Evolutionary conservation across 495 filamentous ascomycete species (phyloP), one percentile per base, ranked within the genome.

Genomic region (Aspergillus incahuasiensis): DNA sequence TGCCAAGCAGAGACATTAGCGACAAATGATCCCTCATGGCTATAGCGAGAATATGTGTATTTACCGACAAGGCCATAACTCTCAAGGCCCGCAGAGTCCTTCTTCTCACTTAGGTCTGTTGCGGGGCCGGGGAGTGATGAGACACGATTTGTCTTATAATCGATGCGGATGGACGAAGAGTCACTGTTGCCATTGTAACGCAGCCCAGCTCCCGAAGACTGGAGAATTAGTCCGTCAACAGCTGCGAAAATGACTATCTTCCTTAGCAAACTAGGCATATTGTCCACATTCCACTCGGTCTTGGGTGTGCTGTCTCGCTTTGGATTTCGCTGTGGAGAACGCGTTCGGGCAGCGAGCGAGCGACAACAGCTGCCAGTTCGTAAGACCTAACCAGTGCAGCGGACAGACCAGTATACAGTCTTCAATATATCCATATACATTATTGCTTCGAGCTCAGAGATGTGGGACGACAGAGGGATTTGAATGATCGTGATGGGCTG

Each of bases 61-160:
- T 57, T 76, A 96, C 92, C 92, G 66, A 95, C 82, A 45, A 97
- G 82, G 13, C 94, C 92, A 72, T 91, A 86, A 12, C 83, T 81
- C 62, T 97, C 94, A 41, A 96, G 77, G 25, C 71, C 60, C 7
- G 58, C 18, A 7, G 11, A 22, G 8, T 60, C 59, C 12, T 72
- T 69, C 15, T 63, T 71, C 32, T 76, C 73, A 24, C 64, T 67
- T 1, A 60, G 35, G 8, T 79, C 72, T 35, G 67, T 61, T 38
- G 67, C 58, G 38, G 70, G 65, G 25, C 72, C 68, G 12, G 74
- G 64, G 15, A 77, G 59, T 20, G 72, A 69, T 16, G 75, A 72
- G 43, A 85, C 73, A 48, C 79, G 77, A 54, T 82, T 81, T 56
- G 85, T 86, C 58, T 82, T 87, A 69, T 95, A 96, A 48, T 86